These are phyloP conservation scores for Fusarium sterilihyphosum DNA, from an alignment of 2,329 filamentous ascomycete genomes.

Conservation along the genomic window DNA sequence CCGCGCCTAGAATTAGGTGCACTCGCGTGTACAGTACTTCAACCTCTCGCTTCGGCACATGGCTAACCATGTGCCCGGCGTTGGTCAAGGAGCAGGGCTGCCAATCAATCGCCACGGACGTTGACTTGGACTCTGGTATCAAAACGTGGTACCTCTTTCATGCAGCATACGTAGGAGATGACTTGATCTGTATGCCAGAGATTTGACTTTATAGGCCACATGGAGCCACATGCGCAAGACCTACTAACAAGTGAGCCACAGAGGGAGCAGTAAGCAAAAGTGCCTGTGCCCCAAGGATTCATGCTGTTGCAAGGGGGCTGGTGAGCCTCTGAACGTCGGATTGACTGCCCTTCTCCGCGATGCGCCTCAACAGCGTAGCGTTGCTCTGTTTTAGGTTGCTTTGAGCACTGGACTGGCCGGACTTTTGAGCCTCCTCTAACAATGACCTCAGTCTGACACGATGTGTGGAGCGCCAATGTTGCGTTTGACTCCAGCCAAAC, in stretches of 20 bases:
- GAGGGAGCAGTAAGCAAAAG: slow-evolving; percentile 10
- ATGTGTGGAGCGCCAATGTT: slow-evolving; percentile 34
- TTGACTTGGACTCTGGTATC: neutral
- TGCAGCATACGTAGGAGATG: slow-evolving; percentile 4
- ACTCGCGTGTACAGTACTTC: slow-evolving; percentile 24
- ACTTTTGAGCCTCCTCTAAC: slow-evolving; percentile 34
- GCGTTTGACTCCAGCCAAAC: slow-evolving; percentile 25
- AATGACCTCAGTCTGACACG: slow-evolving; percentile 43
- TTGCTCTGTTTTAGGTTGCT: neutral
- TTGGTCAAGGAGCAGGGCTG: slow-evolving; percentile 29
- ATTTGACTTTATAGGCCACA: slow-evolving; percentile 9
- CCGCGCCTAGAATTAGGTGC: neutral
- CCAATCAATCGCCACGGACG: neutral
- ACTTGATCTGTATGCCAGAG: slow-evolving; percentile 1
- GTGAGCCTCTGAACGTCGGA: slow-evolving; percentile 5
- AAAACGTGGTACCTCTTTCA: neutral
- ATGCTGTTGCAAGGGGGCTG: slow-evolving; percentile 22
- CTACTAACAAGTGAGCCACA: neutral
- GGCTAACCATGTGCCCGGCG: slow-evolving; percentile 39
- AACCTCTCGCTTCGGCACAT: slow-evolving; percentile 30
- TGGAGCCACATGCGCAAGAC: neutral
- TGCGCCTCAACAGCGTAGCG: slow-evolving; percentile 20
- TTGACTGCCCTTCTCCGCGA: slow-evolving; percentile 10
- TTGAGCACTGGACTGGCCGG: slow-evolving; percentile 12
- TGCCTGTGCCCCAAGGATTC: slow-evolving; percentile 1